phyloP scores from a whole-genome alignment of 2,329 filamentous ascomycete genomes.

The Phialophora chinensis region DNA sequence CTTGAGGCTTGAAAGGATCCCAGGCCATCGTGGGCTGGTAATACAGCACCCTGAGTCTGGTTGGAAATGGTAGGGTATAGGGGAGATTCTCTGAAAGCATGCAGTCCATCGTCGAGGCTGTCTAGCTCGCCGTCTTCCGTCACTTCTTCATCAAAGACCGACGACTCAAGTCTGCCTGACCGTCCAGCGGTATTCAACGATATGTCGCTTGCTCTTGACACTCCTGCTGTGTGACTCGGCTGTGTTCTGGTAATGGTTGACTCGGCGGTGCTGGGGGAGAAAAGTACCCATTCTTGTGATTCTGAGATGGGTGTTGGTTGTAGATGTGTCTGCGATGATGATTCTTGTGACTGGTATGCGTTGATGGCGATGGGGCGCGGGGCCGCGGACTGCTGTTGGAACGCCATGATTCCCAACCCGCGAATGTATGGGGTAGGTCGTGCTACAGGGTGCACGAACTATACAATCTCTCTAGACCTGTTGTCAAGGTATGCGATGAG shows the following conservation, averaged over 20 bases:
- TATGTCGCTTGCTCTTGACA: conserved; percentile 78
- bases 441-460: conserved; percentile 28
- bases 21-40: conserved; percentile 91
- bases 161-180: conserved; percentile 60
- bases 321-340: conserved; percentile 39
- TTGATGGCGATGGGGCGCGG: conserved; percentile 34
- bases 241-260: conserved; percentile 72
- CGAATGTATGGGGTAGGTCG: conserved; percentile 28
- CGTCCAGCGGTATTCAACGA: conserved; percentile 73
- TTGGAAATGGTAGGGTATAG: conserved; percentile 50
- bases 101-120: conserved; percentile 88
- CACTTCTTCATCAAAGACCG: conserved; percentile 55
- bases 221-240: conserved; percentile 68
- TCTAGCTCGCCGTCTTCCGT: conserved; percentile 79
- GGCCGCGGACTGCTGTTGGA: conserved; percentile 34
- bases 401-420: conserved; percentile 36
- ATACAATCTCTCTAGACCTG: neutral
- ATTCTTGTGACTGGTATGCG: conserved; percentile 28
- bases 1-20: conserved; percentile 77
- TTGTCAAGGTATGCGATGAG: neutral
- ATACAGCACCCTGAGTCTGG: conserved; percentile 65
- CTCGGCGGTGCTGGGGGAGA: conserved; percentile 73
- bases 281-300: conserved; percentile 94
- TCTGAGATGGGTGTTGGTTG: conserved; percentile 57
- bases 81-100: conserved; percentile 77